Evolutionary conservation across 2,329 filamentous ascomycete species (phyloP), one percentile per base, ranked within the genome.

Genomic region (Fusarium mundagurra): DNA sequence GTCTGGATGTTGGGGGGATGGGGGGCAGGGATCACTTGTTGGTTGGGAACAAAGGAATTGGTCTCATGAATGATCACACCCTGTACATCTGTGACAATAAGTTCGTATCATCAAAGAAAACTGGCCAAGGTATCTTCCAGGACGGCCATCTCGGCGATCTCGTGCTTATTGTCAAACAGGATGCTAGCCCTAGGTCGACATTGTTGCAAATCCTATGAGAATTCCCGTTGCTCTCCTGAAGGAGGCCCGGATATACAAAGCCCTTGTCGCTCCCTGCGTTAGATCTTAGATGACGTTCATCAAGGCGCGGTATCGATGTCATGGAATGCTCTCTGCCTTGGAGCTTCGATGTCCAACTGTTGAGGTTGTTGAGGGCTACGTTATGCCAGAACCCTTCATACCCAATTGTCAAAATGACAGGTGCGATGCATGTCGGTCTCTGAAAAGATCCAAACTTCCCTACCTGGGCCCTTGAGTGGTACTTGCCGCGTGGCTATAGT

Each of bases 131-230:
- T 2, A 10, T 16, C 3, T 27, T 24, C 13, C 16, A 2, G 12
- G 12, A 14, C 0, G 31, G 5, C 3, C 4, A 34, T 12, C 2
- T 53, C 17, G 31, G 13, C 3, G 2, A 34, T 11, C 6, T 51
- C n/a, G 17, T 20, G 6, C 31, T 16, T 36, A 20, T 51, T 53
- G 31, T 27, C 16, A 51, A 51, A 51, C 22, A 18, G 22, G 5
- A 18, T 24, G 22, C 13, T 14, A 10, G 29, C 29, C 31, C 8
- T 24, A 11, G 31, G 9, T 9, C 3, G n/a, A 8, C 48, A 53
- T 53, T 53, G 31, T 34, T 34, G 48, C n/a, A 34, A 36, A 16
- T 12, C n/a, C n/a, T 27, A 16, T 3, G n/a, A 33, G 16, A 18
- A 17, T 51, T 51, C 16, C 22, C 11, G 31, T 34, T 20, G 11